Evolutionary conservation across 108 stramenopile species (phyloP), one percentile per base, ranked within the genome.

Genomic region (Pseudonitzschia multiseries): DNA sequence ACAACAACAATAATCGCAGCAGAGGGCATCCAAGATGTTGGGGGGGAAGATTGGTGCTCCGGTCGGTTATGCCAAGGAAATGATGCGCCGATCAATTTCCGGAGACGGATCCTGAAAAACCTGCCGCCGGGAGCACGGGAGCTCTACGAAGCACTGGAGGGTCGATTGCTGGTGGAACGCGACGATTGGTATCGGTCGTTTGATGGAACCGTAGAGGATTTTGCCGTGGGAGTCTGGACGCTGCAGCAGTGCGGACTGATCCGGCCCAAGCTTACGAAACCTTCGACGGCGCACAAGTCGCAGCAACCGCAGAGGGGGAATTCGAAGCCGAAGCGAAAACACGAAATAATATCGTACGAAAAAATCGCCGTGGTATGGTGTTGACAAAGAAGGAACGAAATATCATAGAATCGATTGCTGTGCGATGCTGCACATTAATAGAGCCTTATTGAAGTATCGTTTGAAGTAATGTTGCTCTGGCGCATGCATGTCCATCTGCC

Each of bases 111-210:
- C 36, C 57, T 75, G 41, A 57, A 75, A 3, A 40, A 50, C n/a
- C 51, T 76, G 20, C 29, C 67, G n/a, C 51, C 60, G 1, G 67
- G 65, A 27, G 57, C 77, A 0, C 50, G 56, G 71, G 40, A 70
- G 0, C 46, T 78, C 9, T 72, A 72, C 59, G 71, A 40, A 36
- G 54, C 71, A 9, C 24, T 78, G 15, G 70, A 78, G 52, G 77
- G 66, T 6, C 60, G 71, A 28, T 52, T 72, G 10, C 72, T 71
- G 21, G 60, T 78, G 6, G 33, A 40, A 6, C 62, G 71, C 29
- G 77, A 78, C 42, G 77, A 78, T 40, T 78, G 77, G 77, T 65
- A 67, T n/a, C 56, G 67, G 32, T 48, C 57, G 12, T 78, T 78
- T 61, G 77, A 70, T 36, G 77, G 77, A 0, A 51, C 57, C 4